phyloP scores from a whole-genome alignment of 306 rosid genomes.

The Alnus rubra region DNA sequence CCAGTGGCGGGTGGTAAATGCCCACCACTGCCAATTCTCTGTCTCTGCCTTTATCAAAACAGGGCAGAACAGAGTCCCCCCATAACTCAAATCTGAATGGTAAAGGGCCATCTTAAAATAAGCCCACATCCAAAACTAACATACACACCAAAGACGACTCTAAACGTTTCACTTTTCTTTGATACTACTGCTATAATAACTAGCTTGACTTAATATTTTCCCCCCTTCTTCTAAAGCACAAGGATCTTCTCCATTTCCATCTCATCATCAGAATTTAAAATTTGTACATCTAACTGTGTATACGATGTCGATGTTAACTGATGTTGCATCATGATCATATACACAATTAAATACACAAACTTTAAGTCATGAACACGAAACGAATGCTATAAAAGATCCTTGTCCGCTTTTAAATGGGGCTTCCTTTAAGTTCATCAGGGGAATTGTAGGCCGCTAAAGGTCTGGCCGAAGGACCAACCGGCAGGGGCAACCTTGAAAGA shows the following conservation, averaged over 20 bases:
- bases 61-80: slow-evolving; percentile 28
- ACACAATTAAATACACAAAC: too few relatives aligned
- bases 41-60: slow-evolving; percentile 35
- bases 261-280: too few relatives aligned
- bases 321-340: too few relatives aligned
- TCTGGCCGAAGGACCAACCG: slow-evolving; percentile 77
- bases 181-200: background rate
- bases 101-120: slow-evolving; percentile 38
- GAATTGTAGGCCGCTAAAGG: slow-evolving; percentile 61
- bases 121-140: slow-evolving; percentile 31
- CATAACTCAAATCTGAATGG: slow-evolving; percentile 17
- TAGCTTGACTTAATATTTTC: background rate
- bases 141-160: slow-evolving; percentile 15
- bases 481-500: slow-evolving; percentile 54
- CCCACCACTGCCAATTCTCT: slow-evolving; percentile 52
- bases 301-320: too few relatives aligned
- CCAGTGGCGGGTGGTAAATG: slow-evolving; percentile 45
- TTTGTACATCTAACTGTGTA: too few relatives aligned
- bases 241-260: too few relatives aligned
- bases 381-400: too few relatives aligned
- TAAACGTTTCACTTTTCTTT: background rate
- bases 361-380: too few relatives aligned
- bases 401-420: background rate
- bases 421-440: slow-evolving; percentile 1
- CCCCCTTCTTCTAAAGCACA: background rate